A percentile compares a stretch with the other conserved stretches of the same genome.
phyloP scores from a whole-genome alignment of 768 basidiomycete species.

The Rhodotorula paludigena region DNA sequence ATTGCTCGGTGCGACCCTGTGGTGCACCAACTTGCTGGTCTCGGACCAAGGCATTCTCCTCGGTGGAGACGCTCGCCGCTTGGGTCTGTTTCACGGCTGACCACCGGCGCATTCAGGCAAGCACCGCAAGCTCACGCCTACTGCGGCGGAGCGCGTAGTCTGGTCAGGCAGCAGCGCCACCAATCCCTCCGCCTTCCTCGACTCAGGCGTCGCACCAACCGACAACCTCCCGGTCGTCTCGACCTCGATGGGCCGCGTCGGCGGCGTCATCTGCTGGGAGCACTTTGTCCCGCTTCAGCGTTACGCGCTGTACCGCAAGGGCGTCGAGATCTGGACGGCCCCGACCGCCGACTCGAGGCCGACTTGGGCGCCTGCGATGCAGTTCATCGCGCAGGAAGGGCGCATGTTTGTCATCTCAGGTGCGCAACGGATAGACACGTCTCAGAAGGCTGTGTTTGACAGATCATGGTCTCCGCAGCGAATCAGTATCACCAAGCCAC shows the following conservation, averaged over 20 bases:
- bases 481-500: conserved; percentile 59
- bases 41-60: conserved; percentile 1
- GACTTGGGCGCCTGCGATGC: conserved; percentile 58
- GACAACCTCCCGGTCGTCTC: conserved; percentile 45
- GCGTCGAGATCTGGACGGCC: conserved; percentile 47
- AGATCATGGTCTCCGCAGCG: conserved; percentile 32
- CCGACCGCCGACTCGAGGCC: conserved; percentile 62
- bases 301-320: conserved; percentile 16
- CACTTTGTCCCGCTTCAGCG: conserved; percentile 60
- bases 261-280: conserved; percentile 53
- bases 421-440: no score
- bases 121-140: conserved; percentile 63
- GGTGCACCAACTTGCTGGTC: conserved; percentile 7
- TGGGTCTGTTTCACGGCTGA: background rate
- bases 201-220: conserved; percentile 55
- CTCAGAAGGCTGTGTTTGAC: background rate
- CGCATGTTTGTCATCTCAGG: conserved; percentile 62
- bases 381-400: conserved; percentile 63
- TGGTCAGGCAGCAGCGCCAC: conserved; percentile 48
- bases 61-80: background rate
- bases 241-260: conserved; percentile 44
- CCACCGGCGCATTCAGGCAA: conserved; percentile 53
- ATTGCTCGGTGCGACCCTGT: conserved; percentile 3
- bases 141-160: conserved; percentile 57
- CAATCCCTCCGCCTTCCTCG: conserved; percentile 8